These are phyloP conservation scores for Botryobasidium botryosum DNA, from an alignment of 768 basidiomycete genomes.

Conservation along the genomic window DNA sequence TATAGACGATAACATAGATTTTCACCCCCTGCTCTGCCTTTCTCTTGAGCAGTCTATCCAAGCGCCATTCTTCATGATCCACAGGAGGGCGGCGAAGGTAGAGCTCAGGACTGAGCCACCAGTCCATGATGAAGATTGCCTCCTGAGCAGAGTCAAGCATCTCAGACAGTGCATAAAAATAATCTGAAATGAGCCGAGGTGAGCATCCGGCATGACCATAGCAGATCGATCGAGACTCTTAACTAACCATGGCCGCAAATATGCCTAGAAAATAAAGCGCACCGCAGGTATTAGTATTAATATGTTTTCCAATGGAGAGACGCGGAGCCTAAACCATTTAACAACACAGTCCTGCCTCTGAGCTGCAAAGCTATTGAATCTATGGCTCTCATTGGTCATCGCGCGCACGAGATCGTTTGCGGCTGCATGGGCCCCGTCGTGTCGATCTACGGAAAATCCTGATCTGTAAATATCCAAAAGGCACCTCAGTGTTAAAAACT, in stretches of 20 bases:
- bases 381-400: constrained; percentile 22
- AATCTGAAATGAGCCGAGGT: constrained; percentile 14
- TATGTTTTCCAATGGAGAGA: too few species aligned
- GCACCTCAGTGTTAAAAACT: too few species aligned
- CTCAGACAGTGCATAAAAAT: constrained; percentile 28
- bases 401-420: constrained; percentile 22
- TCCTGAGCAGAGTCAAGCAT: constrained; percentile 19
- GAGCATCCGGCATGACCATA: not conserved
- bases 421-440: constrained; percentile 18
- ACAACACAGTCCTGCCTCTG: constrained; percentile 22
- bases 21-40: constrained; percentile 30
- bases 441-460: too few species aligned
- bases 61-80: constrained; percentile 26
- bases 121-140: constrained; percentile 27
- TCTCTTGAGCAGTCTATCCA: constrained; percentile 25
- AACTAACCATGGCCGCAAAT: constrained; percentile 23
- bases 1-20: constrained; percentile 28
- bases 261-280: constrained; percentile 11
- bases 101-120: constrained; percentile 27
- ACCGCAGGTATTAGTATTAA: not conserved
- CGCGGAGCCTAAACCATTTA: too few species aligned
- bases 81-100: constrained; percentile 29
- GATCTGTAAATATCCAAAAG: too few species aligned
- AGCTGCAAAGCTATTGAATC: constrained; percentile 26
- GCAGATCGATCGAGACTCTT: not conserved